phyloP scores from a whole-genome alignment of 2,329 filamentous ascomycete genomes.

The Diaporthe velutina region DNA sequence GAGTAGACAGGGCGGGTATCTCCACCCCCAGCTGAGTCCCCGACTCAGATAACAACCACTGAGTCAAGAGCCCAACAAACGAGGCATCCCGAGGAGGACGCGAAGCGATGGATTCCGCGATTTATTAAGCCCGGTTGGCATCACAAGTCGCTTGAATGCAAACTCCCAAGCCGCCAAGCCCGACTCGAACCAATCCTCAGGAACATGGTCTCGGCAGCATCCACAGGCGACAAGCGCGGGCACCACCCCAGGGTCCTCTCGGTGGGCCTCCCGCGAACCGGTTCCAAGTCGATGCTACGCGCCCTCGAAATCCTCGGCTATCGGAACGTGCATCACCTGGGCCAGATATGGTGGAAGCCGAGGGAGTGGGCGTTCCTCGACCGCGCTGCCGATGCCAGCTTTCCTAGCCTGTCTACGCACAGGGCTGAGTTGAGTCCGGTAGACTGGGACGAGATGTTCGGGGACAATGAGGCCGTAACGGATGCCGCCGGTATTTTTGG shows the following conservation, averaged over 20 bases:
- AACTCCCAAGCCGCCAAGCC: not conserved
- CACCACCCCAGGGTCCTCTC: constrained; percentile 24
- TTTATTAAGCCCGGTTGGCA: not conserved
- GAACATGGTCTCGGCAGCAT: constrained; percentile 11
- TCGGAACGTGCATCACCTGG: constrained; percentile 19
- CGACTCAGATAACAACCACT: not conserved
- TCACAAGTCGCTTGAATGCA: not conserved
- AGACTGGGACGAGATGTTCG: constrained; percentile 40
- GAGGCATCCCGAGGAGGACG: too few relatives aligned
- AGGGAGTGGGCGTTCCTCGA: constrained; percentile 28
- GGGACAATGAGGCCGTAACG: constrained; percentile 40
- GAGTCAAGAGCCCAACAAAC: not conserved
- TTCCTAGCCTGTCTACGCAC: constrained; percentile 29
- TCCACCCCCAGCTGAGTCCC: not conserved
- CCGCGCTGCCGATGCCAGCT: constrained; percentile 30
- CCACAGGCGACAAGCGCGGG: not conserved
- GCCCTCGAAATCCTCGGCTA: constrained; percentile 30
- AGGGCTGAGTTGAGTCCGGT: constrained; percentile 21
- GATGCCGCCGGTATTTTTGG: constrained; percentile 39
- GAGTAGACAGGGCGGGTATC: not conserved
- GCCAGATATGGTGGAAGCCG: constrained; percentile 20
- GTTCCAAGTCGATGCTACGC: constrained; percentile 26
- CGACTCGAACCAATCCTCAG: not conserved
- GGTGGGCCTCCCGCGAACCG: constrained; percentile 35
- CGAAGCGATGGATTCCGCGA: not conserved